These are phyloP conservation scores for Kuraishia borneana DNA, from an alignment of 805 yeast genomes.

Conservation along the genomic window DNA sequence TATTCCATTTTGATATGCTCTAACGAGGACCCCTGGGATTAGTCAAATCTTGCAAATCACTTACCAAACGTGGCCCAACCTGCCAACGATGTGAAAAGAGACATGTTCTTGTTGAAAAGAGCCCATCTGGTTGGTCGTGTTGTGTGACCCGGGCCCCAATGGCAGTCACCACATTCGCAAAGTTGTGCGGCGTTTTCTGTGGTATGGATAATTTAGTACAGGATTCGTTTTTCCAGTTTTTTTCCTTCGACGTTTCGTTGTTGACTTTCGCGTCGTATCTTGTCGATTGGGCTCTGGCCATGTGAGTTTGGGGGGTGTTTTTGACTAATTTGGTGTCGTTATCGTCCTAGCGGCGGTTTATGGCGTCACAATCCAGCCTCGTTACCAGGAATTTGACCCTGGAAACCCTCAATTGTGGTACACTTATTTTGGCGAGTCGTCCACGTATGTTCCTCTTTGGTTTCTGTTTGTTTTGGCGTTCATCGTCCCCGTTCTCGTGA, in stretches of 20 bases:
- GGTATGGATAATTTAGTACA: slow-evolving; percentile 5
- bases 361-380: slow-evolving; percentile 23
- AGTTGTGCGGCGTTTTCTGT: too few relatives aligned
- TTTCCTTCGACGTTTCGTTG: slow-evolving; percentile 14
- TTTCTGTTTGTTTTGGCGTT: slow-evolving; percentile 18
- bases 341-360: slow-evolving; percentile 15
- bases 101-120: not conserved
- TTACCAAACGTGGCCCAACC: slow-evolving; percentile 16
- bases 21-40: slow-evolving; percentile 23
- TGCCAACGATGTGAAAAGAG: slow-evolving; percentile 7
- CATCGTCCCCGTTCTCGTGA: slow-evolving; percentile 20
- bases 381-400: slow-evolving; percentile 27
- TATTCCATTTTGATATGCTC: slow-evolving; percentile 33
- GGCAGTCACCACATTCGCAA: not conserved
- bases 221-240: slow-evolving; percentile 15
- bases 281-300: slow-evolving; percentile 20
- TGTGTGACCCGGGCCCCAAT: not conserved
- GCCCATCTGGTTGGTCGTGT: not conserved
- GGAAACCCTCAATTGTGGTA: slow-evolving; percentile 21
- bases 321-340: slow-evolving; percentile 7
- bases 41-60: slow-evolving; percentile 2
- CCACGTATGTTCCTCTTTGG: slow-evolving; percentile 21
- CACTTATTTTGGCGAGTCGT: slow-evolving; percentile 21
- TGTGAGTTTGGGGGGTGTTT: not conserved
- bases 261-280: slow-evolving; percentile 18